These are phyloP conservation scores for Podospora conica DNA, from an alignment of 495 filamentous ascomycete species.

Conservation along the genomic window DNA sequence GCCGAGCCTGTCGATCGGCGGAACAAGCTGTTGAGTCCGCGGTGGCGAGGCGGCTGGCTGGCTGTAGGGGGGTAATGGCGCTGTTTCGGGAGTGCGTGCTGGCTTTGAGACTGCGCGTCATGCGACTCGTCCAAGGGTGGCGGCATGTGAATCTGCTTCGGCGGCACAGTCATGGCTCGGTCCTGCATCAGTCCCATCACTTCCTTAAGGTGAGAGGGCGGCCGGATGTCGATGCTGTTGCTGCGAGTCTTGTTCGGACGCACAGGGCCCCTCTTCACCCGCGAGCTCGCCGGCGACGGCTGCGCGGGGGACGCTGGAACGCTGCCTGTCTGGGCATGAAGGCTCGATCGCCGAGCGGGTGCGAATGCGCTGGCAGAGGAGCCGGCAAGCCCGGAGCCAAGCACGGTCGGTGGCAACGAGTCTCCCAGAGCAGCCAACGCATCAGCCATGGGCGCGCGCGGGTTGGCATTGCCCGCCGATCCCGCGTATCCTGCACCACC, in stretches of 20 bases:
- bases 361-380: conserved; percentile 16
- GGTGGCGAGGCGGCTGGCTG: conserved; percentile 30
- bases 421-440: conserved; percentile 33
- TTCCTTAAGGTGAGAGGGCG: conserved; percentile 13
- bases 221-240: conserved; percentile 32
- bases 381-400: conserved; percentile 23
- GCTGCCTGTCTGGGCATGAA: conserved; percentile 31
- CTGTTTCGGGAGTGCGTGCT: conserved; percentile 26
- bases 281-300: conserved; percentile 18
- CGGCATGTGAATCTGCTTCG: conserved; percentile 20
- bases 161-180: conserved; percentile 28
- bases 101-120: conserved; percentile 5
- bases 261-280: conserved; percentile 23
- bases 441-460: conserved; percentile 29
- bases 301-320: conserved; percentile 16
- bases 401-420: conserved; percentile 26
- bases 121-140: conserved; percentile 10
- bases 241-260: conserved; percentile 27
- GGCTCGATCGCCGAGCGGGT: conserved; percentile 39
- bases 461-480: conserved; percentile 12
- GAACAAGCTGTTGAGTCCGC: conserved; percentile 39
- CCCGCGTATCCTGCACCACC: conserved; percentile 32
- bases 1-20: conserved; percentile 30
- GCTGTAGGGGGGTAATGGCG: conserved; percentile 43
- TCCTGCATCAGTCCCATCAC: conserved; percentile 10